Base-by-base conservation (phyloP, 371 early-diverging fungal species). In the Apophysomyces trapeziformis region DNA sequence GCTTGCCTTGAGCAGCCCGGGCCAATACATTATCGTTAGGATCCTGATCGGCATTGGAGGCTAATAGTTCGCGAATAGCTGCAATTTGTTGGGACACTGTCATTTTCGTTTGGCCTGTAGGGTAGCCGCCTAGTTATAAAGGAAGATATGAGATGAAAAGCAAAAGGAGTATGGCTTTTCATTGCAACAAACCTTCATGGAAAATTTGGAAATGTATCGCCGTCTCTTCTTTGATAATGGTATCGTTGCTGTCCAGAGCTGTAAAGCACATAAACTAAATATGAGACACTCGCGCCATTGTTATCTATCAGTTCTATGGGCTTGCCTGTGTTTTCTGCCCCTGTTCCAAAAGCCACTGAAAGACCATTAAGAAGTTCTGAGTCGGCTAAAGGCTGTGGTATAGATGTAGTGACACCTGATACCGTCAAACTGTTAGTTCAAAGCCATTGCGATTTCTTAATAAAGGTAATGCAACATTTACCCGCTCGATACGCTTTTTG, bases 51-150 rank as follows among this genome's bases (percentile, higher is more conserved):
- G 70, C 58, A 44, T 77, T 72, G 7, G 68, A 56, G 7, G 75
- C 37, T 5, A 90, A 65, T 0, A 78, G 58, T 8, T 78, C 68
- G 13, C 92, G 88, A 38, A 93, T 83, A 43, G 72, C 75, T 1
- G 83, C 86, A 50, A 92, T 82, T 66, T 93, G 92, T 26, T 86
- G 82, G 0, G 92, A 87, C 14, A 91, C 74, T 0, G 91, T 86
- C 21, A 78, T 68, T 65, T 65, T 18, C 50, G 57, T 57, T 4
- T 60, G 26, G 32, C 18, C 57, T 5, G 26, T 1, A 11, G 43
- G 9, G 37, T 59, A 46, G 35, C 38, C 47, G 38, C 16, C 16
- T 38, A 2, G 32, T 26, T 26, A 46, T 36, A 9, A 47, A 58
- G n/a, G 12, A 21, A 14, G 13, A 5, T 41, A 13, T 11, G 41